Conservation (phyloP, 2,329 filamentous ascomycete species). For the Paraconiothyrium brasiliense region DNA sequence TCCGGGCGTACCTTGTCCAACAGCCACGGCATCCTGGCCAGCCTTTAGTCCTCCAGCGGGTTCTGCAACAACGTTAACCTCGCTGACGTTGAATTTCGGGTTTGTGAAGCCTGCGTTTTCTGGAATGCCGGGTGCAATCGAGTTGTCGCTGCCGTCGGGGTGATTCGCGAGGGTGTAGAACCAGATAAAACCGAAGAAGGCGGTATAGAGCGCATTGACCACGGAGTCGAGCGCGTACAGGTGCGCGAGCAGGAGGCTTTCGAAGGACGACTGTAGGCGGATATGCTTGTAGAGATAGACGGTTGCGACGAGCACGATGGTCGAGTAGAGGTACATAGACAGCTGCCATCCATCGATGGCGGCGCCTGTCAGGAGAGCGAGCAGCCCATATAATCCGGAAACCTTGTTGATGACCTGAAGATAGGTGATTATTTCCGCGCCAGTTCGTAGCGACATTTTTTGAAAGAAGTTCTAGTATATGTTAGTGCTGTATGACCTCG, state of each 20-base stretch:
- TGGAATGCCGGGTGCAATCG: constrained; percentile 61
- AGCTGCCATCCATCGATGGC: constrained; percentile 83
- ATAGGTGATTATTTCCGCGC: constrained; percentile 83
- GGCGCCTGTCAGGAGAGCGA: constrained; percentile 88
- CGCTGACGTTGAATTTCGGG: constrained; percentile 68
- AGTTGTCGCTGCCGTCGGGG: constrained; percentile 49
- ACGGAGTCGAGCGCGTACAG: constrained; percentile 84
- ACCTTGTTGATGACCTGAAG: constrained; percentile 91
- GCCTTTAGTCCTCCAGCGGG: constrained; percentile 56
- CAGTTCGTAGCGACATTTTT: constrained; percentile 85
- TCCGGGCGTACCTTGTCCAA: constrained; percentile 50
- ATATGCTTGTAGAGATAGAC: constrained; percentile 81
- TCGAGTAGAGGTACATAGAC: constrained; percentile 90
- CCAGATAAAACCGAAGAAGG: constrained; percentile 84
- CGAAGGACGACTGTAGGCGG: constrained; percentile 78
- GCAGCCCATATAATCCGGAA: constrained; percentile 87
- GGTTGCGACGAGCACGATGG: constrained; percentile 73
- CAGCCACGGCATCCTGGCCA: constrained; percentile 64
- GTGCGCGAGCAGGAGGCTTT: constrained; percentile 83
- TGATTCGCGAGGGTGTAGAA: constrained; percentile 76
- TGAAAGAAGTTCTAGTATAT: constrained; percentile 78
- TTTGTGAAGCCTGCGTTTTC: constrained; percentile 72
- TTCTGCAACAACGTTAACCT: constrained; percentile 63
- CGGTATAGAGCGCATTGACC: constrained; percentile 83
- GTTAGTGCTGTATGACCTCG: constrained; percentile 27